A percentile compares a stretch with the other conserved stretches of the same genome.
phyloP scores from a whole-genome alignment of 2,329 filamentous ascomycete species.

The Fusarium gaditjirri region DNA sequence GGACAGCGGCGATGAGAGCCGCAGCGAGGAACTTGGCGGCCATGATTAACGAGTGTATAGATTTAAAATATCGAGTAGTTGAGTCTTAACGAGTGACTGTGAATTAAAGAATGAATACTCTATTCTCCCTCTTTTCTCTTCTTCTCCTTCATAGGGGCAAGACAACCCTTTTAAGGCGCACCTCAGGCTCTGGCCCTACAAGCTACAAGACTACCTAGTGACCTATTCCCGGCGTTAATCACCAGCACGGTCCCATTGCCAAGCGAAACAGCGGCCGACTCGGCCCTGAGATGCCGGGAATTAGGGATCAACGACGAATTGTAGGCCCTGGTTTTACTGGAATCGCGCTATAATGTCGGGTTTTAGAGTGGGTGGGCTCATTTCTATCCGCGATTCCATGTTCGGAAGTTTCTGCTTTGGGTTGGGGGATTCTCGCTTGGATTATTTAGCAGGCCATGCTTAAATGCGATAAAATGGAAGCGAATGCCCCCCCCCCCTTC shows the following conservation, averaged over 20 bases:
- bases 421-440: neutral
- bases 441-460: neutral
- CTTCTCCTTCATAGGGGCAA: neutral
- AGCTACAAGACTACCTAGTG: too few species aligned
- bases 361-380: conserved; percentile 4
- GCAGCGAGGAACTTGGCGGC: conserved; percentile 38
- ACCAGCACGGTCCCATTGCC: conserved; percentile 6
- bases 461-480: neutral
- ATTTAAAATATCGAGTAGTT: neutral
- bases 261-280: conserved; percentile 6
- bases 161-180: conserved; percentile 23
- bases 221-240: conserved; percentile 25
- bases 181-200: neutral
- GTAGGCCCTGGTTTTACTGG: neutral
- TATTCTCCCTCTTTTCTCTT: neutral
- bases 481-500: neutral
- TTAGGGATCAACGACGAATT: neutral
- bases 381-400: conserved; percentile 9
- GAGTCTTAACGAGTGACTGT: conserved; percentile 3
- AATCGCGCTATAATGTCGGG: neutral
- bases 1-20: conserved; percentile 46
- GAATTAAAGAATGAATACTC: conserved; percentile 6
- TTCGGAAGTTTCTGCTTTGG: conserved; percentile 20
- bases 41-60: conserved; percentile 40
- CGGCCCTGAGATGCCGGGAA: conserved; percentile 13